These are phyloP conservation scores for Blastomyces silverae DNA, from an alignment of 2,329 filamentous ascomycete species.

Conservation along the genomic window DNA sequence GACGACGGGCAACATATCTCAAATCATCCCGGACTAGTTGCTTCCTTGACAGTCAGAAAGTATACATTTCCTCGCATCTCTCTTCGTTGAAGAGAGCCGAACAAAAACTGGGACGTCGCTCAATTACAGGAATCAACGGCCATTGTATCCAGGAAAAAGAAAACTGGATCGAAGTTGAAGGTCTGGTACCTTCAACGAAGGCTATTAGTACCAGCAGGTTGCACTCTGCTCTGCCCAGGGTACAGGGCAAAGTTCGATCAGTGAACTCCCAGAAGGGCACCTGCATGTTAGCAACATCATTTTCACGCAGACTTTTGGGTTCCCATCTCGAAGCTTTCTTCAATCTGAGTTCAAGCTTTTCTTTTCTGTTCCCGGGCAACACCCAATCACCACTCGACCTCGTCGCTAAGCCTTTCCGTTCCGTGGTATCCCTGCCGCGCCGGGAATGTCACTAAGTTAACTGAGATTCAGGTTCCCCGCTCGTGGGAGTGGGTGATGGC, in stretches of 20 bases:
- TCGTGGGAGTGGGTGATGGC: background rate
- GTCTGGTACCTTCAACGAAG: background rate
- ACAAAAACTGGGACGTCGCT: background rate
- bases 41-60: background rate
- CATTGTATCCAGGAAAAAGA: background rate
- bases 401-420: slow-evolving; percentile 1
- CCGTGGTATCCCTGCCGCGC: slow-evolving; percentile 10
- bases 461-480: slow-evolving; percentile 7
- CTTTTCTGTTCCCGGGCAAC: background rate
- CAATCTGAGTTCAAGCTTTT: background rate
- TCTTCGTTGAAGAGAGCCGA: background rate
- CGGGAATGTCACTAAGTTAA: background rate
- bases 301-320: background rate
- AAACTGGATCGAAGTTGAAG: background rate
- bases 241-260: background rate
- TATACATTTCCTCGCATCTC: background rate
- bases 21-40: background rate
- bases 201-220: background rate
- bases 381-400: slow-evolving; percentile 2
- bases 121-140: background rate
- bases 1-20: background rate
- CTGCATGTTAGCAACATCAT: background rate
- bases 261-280: background rate
- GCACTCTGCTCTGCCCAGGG: background rate
- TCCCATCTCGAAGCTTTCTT: background rate